Percentiles rank a stretch among this genome's conserved stretches.
Evolutionary conservation across 805 yeast genomes (phyloP).

Genomic region (Debaryomyces tyrocola): DNA sequence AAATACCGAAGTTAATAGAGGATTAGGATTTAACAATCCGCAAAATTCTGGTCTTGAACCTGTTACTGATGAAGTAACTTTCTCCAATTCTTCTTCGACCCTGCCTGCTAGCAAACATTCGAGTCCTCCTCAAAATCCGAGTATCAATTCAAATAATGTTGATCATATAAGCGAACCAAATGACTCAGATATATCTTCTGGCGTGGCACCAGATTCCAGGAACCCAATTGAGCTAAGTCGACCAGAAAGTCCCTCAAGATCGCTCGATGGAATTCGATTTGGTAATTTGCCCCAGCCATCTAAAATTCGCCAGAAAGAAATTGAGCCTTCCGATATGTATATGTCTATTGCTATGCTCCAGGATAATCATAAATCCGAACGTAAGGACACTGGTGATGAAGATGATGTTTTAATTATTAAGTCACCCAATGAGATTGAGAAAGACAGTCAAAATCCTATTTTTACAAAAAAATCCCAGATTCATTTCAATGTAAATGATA

Average conservation of each 20-base stretch:
- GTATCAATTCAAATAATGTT: slow-evolving; percentile 11
- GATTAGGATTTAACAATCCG: slow-evolving; percentile 21
- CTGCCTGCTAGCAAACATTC: slow-evolving; percentile 5
- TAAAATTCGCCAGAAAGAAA: slow-evolving; percentile 34
- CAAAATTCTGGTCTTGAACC: neutral
- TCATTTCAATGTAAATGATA: slow-evolving; percentile 21
- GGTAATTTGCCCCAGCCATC: slow-evolving; percentile 60
- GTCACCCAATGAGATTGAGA: slow-evolving; percentile 74
- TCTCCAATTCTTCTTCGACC: slow-evolving; percentile 15
- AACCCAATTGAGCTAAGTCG: neutral
- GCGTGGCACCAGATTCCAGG: slow-evolving; percentile 4
- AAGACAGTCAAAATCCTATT: slow-evolving; percentile 33
- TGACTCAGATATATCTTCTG: slow-evolving; percentile 25
- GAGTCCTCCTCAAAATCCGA: slow-evolving; percentile 3
- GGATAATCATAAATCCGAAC: slow-evolving; percentile 41
- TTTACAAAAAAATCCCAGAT: slow-evolving; percentile 30
- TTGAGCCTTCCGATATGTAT: slow-evolving; percentile 81
- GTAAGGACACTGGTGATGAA: slow-evolving; percentile 35
- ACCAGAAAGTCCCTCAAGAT: neutral
- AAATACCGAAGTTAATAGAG: slow-evolving; percentile 25
- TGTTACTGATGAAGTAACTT: slow-evolving; percentile 2
- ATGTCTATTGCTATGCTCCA: slow-evolving; percentile 82
- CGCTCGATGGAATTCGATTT: slow-evolving; percentile 49
- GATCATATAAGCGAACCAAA: slow-evolving; percentile 45
- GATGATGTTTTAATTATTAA: slow-evolving; percentile 74